A percentile compares a stretch with the other conserved stretches of the same genome.
Evolutionary conservation across 768 basidiomycete genomes (phyloP).

Genomic region (Trametopsis cervina): DNA sequence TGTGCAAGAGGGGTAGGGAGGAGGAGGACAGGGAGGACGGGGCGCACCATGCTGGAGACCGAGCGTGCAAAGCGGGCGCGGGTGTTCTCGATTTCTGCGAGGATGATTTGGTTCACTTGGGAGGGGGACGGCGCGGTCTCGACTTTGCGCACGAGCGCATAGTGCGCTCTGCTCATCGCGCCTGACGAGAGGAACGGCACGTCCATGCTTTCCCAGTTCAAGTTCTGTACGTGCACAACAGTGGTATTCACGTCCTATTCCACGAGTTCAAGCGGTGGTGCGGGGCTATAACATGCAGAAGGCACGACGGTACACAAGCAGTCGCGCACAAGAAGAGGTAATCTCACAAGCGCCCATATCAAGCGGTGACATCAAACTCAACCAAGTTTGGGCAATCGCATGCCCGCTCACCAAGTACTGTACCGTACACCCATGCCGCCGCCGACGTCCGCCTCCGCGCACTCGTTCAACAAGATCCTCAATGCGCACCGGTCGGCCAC

Average conservation of each 20-base stretch:
- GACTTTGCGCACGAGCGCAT: conserved; percentile 64
- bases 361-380: not conserved
- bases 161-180: conserved; percentile 69
- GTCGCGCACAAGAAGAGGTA: not conserved
- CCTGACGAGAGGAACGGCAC: conserved; percentile 75
- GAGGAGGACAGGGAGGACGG: not conserved
- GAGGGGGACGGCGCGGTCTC: conserved; percentile 54
- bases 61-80: conserved; percentile 46
- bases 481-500: conserved; percentile 60
- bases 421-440: conserved; percentile 12
- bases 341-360: too few species aligned
- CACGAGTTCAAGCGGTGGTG: too few species aligned
- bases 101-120: conserved; percentile 54
- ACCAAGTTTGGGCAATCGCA: conserved; percentile 2
- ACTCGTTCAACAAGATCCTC: conserved; percentile 77
- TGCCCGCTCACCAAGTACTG: conserved; percentile 6
- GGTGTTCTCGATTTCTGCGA: conserved; percentile 50
- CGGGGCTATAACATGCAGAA: too few species aligned
- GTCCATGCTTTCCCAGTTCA: conserved; percentile 53
- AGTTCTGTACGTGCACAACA: too few species aligned
- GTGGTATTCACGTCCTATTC: too few species aligned
- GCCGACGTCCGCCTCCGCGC: conserved; percentile 39
- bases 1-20: too few species aligned
- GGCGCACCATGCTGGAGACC: conserved; percentile 41
- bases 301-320: not conserved